These are phyloP conservation scores for Pharnaceum exiguum DNA, from an alignment of 148 eudicot genomes.

Conservation along the genomic window DNA sequence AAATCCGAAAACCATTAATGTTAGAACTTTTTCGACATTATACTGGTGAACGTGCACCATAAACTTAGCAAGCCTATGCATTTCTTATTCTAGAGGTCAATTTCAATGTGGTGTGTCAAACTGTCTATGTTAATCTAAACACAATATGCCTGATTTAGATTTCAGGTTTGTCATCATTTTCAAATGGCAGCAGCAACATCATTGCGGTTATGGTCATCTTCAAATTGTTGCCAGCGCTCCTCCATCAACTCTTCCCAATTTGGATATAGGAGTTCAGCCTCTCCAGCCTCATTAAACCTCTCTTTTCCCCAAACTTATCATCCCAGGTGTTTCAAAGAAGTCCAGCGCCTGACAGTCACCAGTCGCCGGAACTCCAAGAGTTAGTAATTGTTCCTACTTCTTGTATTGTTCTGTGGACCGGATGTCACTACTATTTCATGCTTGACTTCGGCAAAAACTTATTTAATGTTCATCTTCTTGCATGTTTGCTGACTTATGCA, in stretches of 20 bases:
- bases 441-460: too few species aligned
- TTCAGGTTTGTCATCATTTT: conserved; percentile 14
- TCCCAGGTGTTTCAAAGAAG: conserved; percentile 14
- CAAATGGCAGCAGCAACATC: conserved; percentile 24
- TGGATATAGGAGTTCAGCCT: conserved; percentile 2
- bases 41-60: too few species aligned
- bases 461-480: too few species aligned
- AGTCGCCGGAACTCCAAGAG: conserved; percentile 20
- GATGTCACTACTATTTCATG: neutral
- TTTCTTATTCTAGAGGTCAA: too few species aligned
- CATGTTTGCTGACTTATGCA: too few species aligned
- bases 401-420: neutral
- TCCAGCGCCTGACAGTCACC: conserved; percentile 10
- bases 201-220: conserved; percentile 6
- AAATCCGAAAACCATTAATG: too few species aligned
- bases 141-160: too few species aligned
- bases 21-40: too few species aligned
- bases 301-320: conserved; percentile 15
- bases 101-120: too few species aligned
- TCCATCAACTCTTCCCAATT: conserved; percentile 10
- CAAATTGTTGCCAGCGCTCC: neutral
- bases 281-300: conserved; percentile 10
- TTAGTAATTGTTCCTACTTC: conserved; percentile 13
- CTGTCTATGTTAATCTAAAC: too few species aligned
- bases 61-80: too few species aligned